Conservation (phyloP, 768 basidiomycete species). For the Boletus vermiculosoides region DNA sequence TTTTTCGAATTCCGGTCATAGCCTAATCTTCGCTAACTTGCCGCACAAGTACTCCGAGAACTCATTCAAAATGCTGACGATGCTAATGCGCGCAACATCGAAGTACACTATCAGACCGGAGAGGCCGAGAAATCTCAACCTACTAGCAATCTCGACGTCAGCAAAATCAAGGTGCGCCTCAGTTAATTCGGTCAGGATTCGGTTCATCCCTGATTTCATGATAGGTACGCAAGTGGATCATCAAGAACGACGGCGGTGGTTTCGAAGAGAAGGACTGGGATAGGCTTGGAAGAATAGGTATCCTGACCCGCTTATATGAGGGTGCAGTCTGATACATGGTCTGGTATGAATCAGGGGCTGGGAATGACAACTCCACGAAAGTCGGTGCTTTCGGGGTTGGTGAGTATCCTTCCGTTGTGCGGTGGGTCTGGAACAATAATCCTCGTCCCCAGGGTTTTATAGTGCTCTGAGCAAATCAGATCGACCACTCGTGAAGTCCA, state of each 20-base stretch:
- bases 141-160: not conserved
- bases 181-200: not conserved
- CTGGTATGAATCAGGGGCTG: too few relatives aligned
- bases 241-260: not conserved
- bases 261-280: not conserved
- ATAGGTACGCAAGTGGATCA: not conserved
- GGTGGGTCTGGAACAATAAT: not conserved
- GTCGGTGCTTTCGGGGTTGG: too few relatives aligned
- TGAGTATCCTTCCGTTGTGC: not conserved
- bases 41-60: not conserved
- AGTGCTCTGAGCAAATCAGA: conserved; percentile 15
- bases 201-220: not conserved
- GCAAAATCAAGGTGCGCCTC: not conserved
- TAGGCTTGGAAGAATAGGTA: not conserved
- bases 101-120: not conserved
- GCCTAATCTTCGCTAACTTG: not conserved
- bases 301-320: not conserved
- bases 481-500: conserved; percentile 8
- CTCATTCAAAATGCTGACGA: not conserved
- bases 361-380: too few relatives aligned
- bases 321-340: not conserved
- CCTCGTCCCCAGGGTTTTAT: conserved; percentile 11
- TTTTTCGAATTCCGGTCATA: not conserved
- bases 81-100: not conserved
- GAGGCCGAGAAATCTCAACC: not conserved